phyloP scores from a whole-genome alignment of 2,329 filamentous ascomycete species.

The Daldinia sp. region DNA sequence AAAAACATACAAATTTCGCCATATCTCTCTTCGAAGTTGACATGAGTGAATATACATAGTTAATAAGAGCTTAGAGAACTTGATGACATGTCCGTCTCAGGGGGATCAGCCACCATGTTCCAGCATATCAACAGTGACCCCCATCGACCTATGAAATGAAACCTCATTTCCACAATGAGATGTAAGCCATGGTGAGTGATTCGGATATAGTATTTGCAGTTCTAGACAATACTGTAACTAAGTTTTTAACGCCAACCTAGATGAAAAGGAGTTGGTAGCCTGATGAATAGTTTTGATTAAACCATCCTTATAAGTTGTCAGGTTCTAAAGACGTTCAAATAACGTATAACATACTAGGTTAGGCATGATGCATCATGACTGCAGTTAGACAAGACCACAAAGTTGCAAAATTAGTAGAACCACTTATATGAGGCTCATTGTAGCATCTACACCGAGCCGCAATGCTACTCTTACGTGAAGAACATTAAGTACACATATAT shows the following conservation, averaged over 20 bases:
- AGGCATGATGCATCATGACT: neutral
- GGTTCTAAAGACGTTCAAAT: neutral
- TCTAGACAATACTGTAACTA: no score
- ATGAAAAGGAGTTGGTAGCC: no score
- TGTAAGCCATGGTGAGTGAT: neutral
- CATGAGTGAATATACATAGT: neutral
- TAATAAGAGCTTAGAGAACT: neutral
- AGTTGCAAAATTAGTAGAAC: neutral
- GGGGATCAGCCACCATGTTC: neutral
- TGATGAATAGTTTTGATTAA: neutral
- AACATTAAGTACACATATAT: constrained; percentile 4
- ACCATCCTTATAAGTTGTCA: neutral
- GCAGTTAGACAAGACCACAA: neutral
- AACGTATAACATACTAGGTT: neutral
- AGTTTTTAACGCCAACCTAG: no score
- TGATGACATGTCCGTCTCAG: neutral
- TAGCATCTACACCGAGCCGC: neutral
- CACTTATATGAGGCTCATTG: neutral
- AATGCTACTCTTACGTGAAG: neutral
- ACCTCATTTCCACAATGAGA: neutral
- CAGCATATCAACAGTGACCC: neutral
- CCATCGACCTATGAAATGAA: neutral
- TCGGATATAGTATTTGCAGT: no score
- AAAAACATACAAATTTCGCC: neutral
- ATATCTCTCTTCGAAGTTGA: neutral